Evolutionary conservation across 164 flowering plant genomes (phyloP).

Genomic region (Annona squamosa): DNA sequence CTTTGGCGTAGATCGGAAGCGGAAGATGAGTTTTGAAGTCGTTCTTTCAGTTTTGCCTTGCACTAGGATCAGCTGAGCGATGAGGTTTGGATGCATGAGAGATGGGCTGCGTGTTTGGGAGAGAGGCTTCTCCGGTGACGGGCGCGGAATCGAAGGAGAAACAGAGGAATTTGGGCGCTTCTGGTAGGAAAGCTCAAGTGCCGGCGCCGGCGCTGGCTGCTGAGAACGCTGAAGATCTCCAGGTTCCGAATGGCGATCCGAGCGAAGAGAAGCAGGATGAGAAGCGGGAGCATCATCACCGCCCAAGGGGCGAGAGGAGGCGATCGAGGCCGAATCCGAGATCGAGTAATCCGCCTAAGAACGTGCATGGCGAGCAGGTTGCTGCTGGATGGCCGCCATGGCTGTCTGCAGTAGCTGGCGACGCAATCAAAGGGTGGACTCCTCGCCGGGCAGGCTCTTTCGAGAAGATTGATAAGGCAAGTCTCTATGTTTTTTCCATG

Average conservation of each 20-base stretch:
- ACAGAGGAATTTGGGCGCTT: background rate
- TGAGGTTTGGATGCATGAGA: constrained; percentile 16
- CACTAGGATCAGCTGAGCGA: constrained; percentile 9
- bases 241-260: constrained; percentile 24
- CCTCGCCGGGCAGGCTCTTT: constrained; percentile 43
- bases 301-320: constrained; percentile 17
- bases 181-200: constrained; percentile 13
- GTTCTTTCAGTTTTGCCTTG: background rate
- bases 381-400: constrained; percentile 55
- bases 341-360: constrained; percentile 29
- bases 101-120: constrained; percentile 45
- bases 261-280: constrained; percentile 10
- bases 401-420: constrained; percentile 44
- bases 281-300: constrained; percentile 5
- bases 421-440: constrained; percentile 45
- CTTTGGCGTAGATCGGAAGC: background rate
- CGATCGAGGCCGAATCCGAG: constrained; percentile 28
- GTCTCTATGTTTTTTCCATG: background rate
- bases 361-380: constrained; percentile 42
- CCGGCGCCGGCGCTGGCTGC: background rate
- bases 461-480: constrained; percentile 41
- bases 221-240: constrained; percentile 6
- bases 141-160: constrained; percentile 17
- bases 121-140: constrained; percentile 17
- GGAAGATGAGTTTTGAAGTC: background rate